Conservation (phyloP, 2,329 filamentous ascomycete species). For the Incumbomyces lentus region DNA sequence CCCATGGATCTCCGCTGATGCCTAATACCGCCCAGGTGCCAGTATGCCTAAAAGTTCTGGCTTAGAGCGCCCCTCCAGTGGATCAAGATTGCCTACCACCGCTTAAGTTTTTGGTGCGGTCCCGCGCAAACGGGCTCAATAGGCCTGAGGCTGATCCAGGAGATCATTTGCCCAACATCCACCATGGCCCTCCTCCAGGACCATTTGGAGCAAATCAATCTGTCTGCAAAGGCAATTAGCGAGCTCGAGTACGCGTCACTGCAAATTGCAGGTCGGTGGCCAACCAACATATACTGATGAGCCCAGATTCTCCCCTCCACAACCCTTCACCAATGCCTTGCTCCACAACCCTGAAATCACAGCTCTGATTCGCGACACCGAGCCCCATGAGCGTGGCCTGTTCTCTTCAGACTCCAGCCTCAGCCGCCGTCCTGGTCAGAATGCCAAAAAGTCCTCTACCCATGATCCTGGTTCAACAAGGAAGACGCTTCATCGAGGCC, state of each 20-base stretch:
- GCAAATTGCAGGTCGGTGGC: neutral
- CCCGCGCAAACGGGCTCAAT: too few relatives aligned
- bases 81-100: too few relatives aligned
- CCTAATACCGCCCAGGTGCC: too few relatives aligned
- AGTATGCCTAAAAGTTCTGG: too few relatives aligned
- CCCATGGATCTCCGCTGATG: too few relatives aligned
- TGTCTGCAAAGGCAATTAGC: constrained; percentile 66
- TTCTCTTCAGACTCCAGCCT: constrained; percentile 76
- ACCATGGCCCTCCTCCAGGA: constrained; percentile 57
- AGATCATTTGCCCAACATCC: too few relatives aligned
- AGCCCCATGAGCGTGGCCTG: constrained; percentile 84
- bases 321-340: constrained; percentile 89
- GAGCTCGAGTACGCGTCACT: constrained; percentile 53
- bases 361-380: constrained; percentile 85
- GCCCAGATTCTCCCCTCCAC: constrained; percentile 72
- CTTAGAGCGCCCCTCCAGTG: too few relatives aligned
- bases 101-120: too few relatives aligned
- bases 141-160: too few relatives aligned
- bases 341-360: constrained; percentile 87
- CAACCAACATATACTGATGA: constrained; percentile 12
- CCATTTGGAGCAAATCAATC: constrained; percentile 66
- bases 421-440: constrained; percentile 30
- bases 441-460: neutral
- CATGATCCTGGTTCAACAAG: constrained; percentile 3
- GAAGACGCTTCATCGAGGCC: constrained; percentile 35